Evolutionary conservation across 805 yeast genomes (phyloP), one percentile per base, ranked within the genome.

Genomic region (Lachancea quebecensis): DNA sequence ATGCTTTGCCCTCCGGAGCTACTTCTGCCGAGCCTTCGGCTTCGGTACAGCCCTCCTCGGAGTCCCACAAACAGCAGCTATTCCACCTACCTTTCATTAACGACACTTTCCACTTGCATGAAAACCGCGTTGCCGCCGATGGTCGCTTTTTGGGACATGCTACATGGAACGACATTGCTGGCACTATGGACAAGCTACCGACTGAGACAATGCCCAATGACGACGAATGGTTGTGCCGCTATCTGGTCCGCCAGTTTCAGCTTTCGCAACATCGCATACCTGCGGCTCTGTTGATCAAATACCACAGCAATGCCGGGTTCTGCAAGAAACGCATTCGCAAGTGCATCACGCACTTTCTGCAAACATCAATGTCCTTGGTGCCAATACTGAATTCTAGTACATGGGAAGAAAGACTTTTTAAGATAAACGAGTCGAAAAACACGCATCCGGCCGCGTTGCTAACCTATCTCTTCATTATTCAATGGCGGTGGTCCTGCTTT

Each of bases 401-500:
- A 14, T 45, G 46, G 46, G 17, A 35, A 27, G 29, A 38, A 11
- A 30, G 36, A 30, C 38, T 45, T 10, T 28, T 32, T n/a, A 29
- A 29, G 30, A 29, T 30, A 8, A 39, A 34, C 9, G 35, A 35
- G n/a, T 28, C 44, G 10, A 38, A 41, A n/a, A 21, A 34, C 5
- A 36, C 42, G 3, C 46, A 57, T 35, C 57, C 59, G 4, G 37
- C 54, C 12, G 36, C 32, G n/a, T 32, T 58, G 14, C 36, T 60
- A 29, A 47, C 52, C 4, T 35, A 58, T 12, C 43, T 56, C 12
- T 55, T 52, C 39, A 51, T 62, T 10, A 54, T 60, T 28, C 67
- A 62, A 46, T 50, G 60, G 32, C 55, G 56, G 46, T 58, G 62
- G 62, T 50, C 52, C 3, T 59, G 65, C 46, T 47, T 60, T 30